These are phyloP conservation scores for Pisolithus tinctorius DNA, from an alignment of 768 basidiomycete species.

Conservation along the genomic window DNA sequence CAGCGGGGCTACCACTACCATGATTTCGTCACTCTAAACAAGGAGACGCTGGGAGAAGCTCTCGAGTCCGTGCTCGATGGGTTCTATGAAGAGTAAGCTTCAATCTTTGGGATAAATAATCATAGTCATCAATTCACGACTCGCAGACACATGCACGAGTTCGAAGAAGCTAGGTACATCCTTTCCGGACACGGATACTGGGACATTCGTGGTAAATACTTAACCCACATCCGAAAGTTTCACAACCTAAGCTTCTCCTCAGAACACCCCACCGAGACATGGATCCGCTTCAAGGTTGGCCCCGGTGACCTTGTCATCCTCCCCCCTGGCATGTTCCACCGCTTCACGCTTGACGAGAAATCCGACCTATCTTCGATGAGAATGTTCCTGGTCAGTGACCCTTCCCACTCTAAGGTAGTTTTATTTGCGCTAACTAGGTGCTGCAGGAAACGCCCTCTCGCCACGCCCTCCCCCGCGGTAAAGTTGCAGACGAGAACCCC, in stretches of 20 bases:
- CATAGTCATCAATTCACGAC: neutral
- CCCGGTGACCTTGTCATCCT: constrained; percentile 83
- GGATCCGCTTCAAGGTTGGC: constrained; percentile 75
- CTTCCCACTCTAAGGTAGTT: neutral
- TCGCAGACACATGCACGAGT: constrained; percentile 84
- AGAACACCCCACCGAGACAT: constrained; percentile 62
- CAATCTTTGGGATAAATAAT: neutral
- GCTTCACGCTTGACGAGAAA: constrained; percentile 80
- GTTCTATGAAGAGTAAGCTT: constrained; percentile 76
- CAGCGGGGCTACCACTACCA: constrained; percentile 78
- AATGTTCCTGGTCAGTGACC: constrained; percentile 56
- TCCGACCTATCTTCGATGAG: no score
- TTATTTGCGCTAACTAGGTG: neutral
- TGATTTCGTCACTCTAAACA: constrained; percentile 72
- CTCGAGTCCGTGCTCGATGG: constrained; percentile 79
- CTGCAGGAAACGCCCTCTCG: constrained; percentile 86
- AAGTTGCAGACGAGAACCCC: constrained; percentile 56
- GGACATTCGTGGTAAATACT: constrained; percentile 73
- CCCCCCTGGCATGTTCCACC: constrained; percentile 90
- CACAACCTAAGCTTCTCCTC: neutral
- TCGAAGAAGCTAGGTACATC: constrained; percentile 92
- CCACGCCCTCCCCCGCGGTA: constrained; percentile 65
- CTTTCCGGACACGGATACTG: constrained; percentile 87
- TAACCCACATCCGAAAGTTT: neutral
- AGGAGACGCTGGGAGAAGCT: constrained; percentile 70